These are phyloP conservation scores for Chloranthus sessilifolius DNA, from an alignment of 164 flowering plant species.

Conservation along the genomic window DNA sequence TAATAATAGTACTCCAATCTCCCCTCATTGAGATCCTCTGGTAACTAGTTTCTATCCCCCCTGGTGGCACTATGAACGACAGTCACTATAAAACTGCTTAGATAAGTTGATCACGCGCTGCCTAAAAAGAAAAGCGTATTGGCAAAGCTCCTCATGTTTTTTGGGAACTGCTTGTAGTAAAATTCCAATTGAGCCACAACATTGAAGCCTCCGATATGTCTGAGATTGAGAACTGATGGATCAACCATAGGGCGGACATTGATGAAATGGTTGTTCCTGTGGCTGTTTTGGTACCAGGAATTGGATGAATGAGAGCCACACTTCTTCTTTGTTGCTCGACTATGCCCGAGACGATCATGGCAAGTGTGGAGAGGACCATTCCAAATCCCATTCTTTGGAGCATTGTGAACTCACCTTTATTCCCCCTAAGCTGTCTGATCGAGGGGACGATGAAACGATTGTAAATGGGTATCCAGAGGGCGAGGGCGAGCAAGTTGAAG, in stretches of 20 bases:
- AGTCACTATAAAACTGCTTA: conserved; percentile 42
- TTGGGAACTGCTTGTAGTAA: conserved; percentile 72
- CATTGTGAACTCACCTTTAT: too few relatives aligned
- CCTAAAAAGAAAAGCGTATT: conserved; percentile 47
- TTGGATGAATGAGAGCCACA: too few relatives aligned
- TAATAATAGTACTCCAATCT: conserved; percentile 42
- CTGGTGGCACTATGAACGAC: conserved; percentile 41
- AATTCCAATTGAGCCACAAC: conserved; percentile 70
- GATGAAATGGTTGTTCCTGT: too few relatives aligned
- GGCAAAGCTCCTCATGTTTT: conserved; percentile 61
- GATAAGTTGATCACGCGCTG: conserved; percentile 45
- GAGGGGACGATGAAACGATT: too few relatives aligned
- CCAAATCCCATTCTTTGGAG: too few relatives aligned
- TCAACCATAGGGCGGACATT: conserved; percentile 43
- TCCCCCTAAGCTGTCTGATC: too few relatives aligned
- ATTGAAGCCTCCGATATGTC: conserved; percentile 69
- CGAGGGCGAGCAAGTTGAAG: too few relatives aligned
- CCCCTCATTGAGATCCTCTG: conserved; percentile 41
- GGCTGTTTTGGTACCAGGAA: too few relatives aligned
- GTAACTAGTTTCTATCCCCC: conserved; percentile 32
- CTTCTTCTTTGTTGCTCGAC: too few relatives aligned
- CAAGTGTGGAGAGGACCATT: too few relatives aligned
- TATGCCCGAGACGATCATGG: too few relatives aligned
- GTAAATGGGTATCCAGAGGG: too few relatives aligned
- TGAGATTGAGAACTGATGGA: conserved; percentile 61